Percentiles rank a stretch among this genome's conserved stretches.
Conservation (phyloP, 176 grass and related monocot genomes). For the Eremochloa ophiuroides region DNA sequence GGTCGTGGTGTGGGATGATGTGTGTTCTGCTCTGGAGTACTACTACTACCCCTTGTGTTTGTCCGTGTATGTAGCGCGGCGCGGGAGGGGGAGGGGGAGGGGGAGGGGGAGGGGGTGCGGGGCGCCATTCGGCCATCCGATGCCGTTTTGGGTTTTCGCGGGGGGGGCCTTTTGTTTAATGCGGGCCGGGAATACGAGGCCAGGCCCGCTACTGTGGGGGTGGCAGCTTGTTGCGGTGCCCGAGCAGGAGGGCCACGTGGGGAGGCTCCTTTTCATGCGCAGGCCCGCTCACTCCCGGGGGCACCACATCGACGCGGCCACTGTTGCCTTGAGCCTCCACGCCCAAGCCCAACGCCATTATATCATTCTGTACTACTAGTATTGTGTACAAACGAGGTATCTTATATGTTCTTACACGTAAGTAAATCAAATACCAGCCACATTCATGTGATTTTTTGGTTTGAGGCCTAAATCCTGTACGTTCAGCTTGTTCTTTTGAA, state of each 20-base stretch:
- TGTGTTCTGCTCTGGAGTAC: not conserved
- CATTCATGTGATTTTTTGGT: too few relatives aligned
- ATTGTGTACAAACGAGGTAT: not conserved
- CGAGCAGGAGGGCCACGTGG: not conserved
- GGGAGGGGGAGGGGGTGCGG: too few relatives aligned
- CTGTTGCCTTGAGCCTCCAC: too few relatives aligned
- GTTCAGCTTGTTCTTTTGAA: too few relatives aligned
- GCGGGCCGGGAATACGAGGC: constrained; percentile 31
- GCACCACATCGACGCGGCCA: not conserved
- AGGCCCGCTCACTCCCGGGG: not conserved
- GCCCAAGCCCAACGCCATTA: too few relatives aligned
- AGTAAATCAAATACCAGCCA: too few relatives aligned
- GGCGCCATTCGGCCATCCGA: not conserved
- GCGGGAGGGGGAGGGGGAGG: too few relatives aligned
- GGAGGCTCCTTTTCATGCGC: not conserved
- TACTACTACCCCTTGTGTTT: constrained; percentile 11
- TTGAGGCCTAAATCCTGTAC: too few relatives aligned
- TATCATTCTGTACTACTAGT: too few relatives aligned
- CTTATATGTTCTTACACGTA: not conserved
- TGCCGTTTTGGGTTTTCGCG: not conserved
- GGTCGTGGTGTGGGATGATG: not conserved
- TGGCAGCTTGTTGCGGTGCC: not conserved
- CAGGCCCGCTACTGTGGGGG: not conserved
- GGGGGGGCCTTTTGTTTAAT: not conserved
- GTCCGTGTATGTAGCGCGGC: constrained; percentile 12